These are phyloP conservation scores for Dictyostelium brefeldianum DNA, from an alignment of 78 protist species.

Conservation along the genomic window DNA sequence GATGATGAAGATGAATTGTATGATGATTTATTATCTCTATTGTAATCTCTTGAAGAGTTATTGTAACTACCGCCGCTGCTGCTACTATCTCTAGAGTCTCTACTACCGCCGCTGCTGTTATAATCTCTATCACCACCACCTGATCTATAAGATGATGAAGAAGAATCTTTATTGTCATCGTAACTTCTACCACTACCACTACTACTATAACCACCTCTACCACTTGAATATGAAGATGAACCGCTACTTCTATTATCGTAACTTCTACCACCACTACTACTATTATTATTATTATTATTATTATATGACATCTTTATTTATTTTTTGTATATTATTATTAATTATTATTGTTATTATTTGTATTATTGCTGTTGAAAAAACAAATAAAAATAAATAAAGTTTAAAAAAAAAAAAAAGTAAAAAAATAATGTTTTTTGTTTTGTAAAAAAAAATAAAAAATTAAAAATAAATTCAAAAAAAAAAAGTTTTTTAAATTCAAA, in stretches of 20 bases:
- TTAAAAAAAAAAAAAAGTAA: too few relatives aligned
- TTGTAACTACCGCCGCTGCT: not conserved
- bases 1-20: not conserved
- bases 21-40: not conserved
- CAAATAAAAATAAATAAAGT: too few relatives aligned
- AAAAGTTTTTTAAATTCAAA: too few relatives aligned
- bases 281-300: slow-evolving; percentile 10
- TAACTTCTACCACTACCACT: not conserved
- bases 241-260: not conserved
- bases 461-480: too few relatives aligned
- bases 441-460: too few relatives aligned
- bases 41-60: slow-evolving; percentile 11
- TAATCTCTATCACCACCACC: slow-evolving; percentile 14
- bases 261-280: slow-evolving; percentile 12
- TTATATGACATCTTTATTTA: slow-evolving; percentile 5
- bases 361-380: too few relatives aligned
- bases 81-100: not conserved
- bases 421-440: too few relatives aligned
- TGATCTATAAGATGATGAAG: not conserved
- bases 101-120: not conserved
- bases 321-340: not conserved
- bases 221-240: not conserved
- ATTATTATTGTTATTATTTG: not conserved
- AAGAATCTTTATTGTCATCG: not conserved
- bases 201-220: not conserved